phyloP scores from a whole-genome alignment of 148 eudicot species.

The Pharnaceum exiguum region DNA sequence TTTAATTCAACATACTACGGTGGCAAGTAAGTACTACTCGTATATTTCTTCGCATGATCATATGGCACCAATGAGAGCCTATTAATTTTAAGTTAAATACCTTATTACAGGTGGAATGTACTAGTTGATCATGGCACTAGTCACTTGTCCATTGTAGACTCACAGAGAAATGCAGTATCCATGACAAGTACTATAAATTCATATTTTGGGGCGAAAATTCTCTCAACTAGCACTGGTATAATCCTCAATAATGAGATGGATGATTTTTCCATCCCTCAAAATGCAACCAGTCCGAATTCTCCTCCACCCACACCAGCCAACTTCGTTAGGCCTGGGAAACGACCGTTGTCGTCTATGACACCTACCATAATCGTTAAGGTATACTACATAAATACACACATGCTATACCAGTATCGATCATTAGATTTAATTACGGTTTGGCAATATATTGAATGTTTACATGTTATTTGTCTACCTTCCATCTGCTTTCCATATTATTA shows the following conservation, averaged over 20 bases:
- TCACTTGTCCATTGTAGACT: conserved; percentile 69
- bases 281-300: conserved; percentile 24
- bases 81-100: neutral
- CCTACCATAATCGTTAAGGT: conserved; percentile 59
- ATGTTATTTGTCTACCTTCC: no score
- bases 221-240: conserved; percentile 55
- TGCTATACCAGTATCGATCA: no score
- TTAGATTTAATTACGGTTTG: no score
- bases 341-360: conserved; percentile 80
- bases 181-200: conserved; percentile 62
- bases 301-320: conserved; percentile 70
- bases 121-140: conserved; percentile 70
- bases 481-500: conserved; percentile 10
- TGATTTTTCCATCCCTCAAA: conserved; percentile 61
- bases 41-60: neutral
- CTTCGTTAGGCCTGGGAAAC: conserved; percentile 50
- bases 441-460: no score
- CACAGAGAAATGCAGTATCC: conserved; percentile 71
- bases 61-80: no score
- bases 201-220: conserved; percentile 50
- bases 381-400: neutral
- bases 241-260: conserved; percentile 72
- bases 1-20: conserved; percentile 59
- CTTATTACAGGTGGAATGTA: conserved; percentile 62
- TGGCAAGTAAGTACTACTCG: conserved; percentile 32